Conservation (phyloP, 2,329 filamentous ascomycete genomes). For the Raffaelea deltoideospora region DNA sequence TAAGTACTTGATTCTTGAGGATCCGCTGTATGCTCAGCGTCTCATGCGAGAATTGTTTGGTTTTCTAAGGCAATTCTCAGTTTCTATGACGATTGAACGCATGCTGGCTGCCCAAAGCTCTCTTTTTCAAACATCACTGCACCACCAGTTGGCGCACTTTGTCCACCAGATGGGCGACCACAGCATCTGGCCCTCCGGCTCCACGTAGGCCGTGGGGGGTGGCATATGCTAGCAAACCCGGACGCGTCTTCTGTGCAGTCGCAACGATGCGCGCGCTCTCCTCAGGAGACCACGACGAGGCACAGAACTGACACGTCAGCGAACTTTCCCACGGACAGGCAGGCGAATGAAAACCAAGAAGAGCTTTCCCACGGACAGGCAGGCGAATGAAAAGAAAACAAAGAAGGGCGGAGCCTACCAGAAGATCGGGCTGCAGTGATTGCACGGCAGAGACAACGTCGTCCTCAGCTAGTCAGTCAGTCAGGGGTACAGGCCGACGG, state of each 20-base stretch:
- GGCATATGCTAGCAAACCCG: conserved; percentile 1
- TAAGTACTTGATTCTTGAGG: no score
- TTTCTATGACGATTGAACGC: no score
- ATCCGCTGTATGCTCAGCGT: no score
- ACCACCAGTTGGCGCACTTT: background rate
- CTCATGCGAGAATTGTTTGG: no score
- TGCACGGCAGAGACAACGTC: background rate
- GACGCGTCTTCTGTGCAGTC: background rate
- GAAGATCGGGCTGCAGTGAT: conserved; percentile 2
- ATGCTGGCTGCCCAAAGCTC: no score
- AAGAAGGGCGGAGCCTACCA: background rate
- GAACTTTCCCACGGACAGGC: background rate
- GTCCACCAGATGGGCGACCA: conserved; percentile 1
- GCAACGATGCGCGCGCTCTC: conserved; percentile 2
- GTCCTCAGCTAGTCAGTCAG: conserved; percentile 3
- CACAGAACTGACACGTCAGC: conserved; percentile 1
- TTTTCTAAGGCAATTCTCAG: no score
- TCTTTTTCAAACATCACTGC: no score
- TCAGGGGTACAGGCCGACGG: no score
- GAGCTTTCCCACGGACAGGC: no score
- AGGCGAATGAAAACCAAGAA: no score
- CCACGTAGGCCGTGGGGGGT: conserved; percentile 2
- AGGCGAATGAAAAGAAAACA: no score
- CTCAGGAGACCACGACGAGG: conserved; percentile 4
- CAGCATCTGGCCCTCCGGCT: conserved; percentile 1